Evolutionary conservation across 2,329 filamentous ascomycete genomes (phyloP).

Genomic region (Gliomastix tumulicola): DNA sequence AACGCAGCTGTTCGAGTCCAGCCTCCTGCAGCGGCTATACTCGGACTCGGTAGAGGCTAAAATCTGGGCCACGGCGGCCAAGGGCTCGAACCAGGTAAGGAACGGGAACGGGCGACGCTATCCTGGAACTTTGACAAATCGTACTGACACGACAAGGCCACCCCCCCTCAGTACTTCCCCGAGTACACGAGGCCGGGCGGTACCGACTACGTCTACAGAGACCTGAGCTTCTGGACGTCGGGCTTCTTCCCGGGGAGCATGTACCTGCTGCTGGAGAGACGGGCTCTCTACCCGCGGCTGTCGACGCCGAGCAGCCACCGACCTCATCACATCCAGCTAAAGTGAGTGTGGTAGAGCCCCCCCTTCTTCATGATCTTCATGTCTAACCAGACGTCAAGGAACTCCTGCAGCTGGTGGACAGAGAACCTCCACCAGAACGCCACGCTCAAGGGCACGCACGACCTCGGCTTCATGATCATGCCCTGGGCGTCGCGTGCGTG

Average conservation of each 20-base stretch:
- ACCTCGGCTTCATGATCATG: constrained; percentile 35
- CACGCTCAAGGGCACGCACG: constrained; percentile 25
- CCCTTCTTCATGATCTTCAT: too few relatives aligned
- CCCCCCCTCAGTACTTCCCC: constrained; percentile 18
- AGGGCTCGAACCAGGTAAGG: too few relatives aligned
- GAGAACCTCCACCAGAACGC: constrained; percentile 25
- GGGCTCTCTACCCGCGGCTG: constrained; percentile 11
- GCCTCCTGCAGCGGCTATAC: too few relatives aligned
- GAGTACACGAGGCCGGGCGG: constrained; percentile 29
- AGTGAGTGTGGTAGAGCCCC: constrained; percentile 8
- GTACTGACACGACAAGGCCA: too few relatives aligned
- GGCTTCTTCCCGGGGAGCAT: constrained; percentile 39
- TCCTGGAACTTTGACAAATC: too few relatives aligned
- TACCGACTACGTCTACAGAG: constrained; percentile 27
- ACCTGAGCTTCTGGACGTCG: constrained; percentile 36
- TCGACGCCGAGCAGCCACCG: constrained; percentile 1
- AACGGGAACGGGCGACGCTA: too few relatives aligned
- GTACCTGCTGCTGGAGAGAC: constrained; percentile 29
- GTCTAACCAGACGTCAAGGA: too few relatives aligned
- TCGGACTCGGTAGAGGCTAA: too few relatives aligned
- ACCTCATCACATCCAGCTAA: constrained; percentile 15
- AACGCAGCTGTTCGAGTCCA: too few relatives aligned
- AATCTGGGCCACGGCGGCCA: too few relatives aligned
- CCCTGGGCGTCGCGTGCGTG: constrained; percentile 28
- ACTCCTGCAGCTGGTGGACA: constrained; percentile 37